Percentiles rank a stretch among this genome's conserved stretches.
phyloP scores from a whole-genome alignment of 2,329 filamentous ascomycete species.

The Penicillium sp. region DNA sequence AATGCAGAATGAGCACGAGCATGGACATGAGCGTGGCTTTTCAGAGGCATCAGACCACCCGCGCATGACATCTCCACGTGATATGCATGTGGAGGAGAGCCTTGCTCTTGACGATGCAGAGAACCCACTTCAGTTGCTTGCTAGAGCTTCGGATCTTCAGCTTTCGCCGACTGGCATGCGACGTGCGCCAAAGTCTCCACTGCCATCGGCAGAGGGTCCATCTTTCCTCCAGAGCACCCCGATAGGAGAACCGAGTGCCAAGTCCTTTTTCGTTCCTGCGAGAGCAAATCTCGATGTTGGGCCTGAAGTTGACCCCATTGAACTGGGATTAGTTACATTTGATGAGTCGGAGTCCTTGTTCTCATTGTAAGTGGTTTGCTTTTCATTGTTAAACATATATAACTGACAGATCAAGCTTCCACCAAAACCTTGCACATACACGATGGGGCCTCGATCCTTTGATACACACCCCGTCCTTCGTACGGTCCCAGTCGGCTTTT shows the following conservation, averaged over 20 bases:
- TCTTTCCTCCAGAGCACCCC: slow-evolving; percentile 24
- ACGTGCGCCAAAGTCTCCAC: slow-evolving; percentile 24
- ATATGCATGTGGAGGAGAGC: slow-evolving; percentile 46
- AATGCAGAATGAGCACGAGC: slow-evolving; percentile 25
- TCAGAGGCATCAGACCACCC: slow-evolving; percentile 32
- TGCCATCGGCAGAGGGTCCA: slow-evolving; percentile 38
- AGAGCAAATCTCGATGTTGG: slow-evolving; percentile 63
- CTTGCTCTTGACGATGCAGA: slow-evolving; percentile 70
- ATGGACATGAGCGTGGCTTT: slow-evolving; percentile 28
- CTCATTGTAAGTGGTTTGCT: slow-evolving; percentile 55
- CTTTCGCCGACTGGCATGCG: slow-evolving; percentile 44
- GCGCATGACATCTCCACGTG: slow-evolving; percentile 24
- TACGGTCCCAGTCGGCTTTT: slow-evolving; percentile 66
- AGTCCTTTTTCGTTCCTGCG: slow-evolving; percentile 65
- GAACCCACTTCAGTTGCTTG: slow-evolving; percentile 70
- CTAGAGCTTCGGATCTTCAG: slow-evolving; percentile 67
- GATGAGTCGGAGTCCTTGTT: slow-evolving; percentile 65
- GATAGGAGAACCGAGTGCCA: slow-evolving; percentile 38
- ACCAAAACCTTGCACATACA: slow-evolving; percentile 68
- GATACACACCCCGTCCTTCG: slow-evolving; percentile 64
- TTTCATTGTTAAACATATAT: not conserved
- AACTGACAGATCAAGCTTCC: slow-evolving; percentile 52
- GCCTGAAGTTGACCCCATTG: slow-evolving; percentile 64
- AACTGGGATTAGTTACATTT: slow-evolving; percentile 65
- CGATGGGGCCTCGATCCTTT: slow-evolving; percentile 70